Percentiles rank a stretch among this genome's conserved stretches.
Evolutionary conservation across 2,329 filamentous ascomycete species (phyloP).

Genomic region (Pleoardoris graminearum): DNA sequence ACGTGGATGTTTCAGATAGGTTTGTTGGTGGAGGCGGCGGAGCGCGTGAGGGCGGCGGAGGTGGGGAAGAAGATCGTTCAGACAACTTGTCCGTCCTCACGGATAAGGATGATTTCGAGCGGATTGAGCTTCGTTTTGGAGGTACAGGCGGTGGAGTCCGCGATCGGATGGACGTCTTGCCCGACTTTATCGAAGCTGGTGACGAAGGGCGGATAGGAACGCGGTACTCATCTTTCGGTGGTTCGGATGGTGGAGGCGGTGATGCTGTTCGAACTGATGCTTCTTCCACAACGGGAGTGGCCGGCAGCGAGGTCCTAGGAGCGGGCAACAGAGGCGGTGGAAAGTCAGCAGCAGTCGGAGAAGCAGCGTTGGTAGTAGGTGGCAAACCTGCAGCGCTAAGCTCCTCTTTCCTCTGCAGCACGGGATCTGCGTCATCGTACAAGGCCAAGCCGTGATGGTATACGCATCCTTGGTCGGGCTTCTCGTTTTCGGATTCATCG

Average conservation of each 20-base stretch:
- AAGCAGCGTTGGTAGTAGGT: slow-evolving; percentile 36
- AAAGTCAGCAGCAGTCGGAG: slow-evolving; percentile 46
- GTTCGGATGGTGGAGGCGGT: not conserved
- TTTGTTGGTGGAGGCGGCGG: slow-evolving; percentile 23
- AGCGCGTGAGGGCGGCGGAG: slow-evolving; percentile 24
- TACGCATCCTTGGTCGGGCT: slow-evolving; percentile 52
- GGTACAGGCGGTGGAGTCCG: slow-evolving; percentile 7
- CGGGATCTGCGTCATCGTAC: slow-evolving; percentile 51
- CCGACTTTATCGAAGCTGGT: not conserved
- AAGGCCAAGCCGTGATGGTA: slow-evolving; percentile 56
- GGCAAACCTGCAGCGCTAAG: slow-evolving; percentile 46
- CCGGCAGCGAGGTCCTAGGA: slow-evolving; percentile 32
- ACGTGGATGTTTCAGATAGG: slow-evolving; percentile 9
- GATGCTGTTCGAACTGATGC: slow-evolving; percentile 3
- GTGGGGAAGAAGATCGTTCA: slow-evolving; percentile 19
- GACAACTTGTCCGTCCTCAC: not conserved
- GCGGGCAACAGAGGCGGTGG: slow-evolving; percentile 42
- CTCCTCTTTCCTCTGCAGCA: slow-evolving; percentile 39
- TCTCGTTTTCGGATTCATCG: slow-evolving; percentile 42
- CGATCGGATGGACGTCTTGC: slow-evolving; percentile 8
- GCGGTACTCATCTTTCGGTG: not conserved
- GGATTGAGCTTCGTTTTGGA: slow-evolving; percentile 17
- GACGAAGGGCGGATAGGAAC: slow-evolving; percentile 4
- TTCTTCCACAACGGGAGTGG: slow-evolving; percentile 24
- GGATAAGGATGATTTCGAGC: slow-evolving; percentile 21